phyloP scores from a whole-genome alignment of 306 rosid genomes.

The Glycine tomentella region DNA sequence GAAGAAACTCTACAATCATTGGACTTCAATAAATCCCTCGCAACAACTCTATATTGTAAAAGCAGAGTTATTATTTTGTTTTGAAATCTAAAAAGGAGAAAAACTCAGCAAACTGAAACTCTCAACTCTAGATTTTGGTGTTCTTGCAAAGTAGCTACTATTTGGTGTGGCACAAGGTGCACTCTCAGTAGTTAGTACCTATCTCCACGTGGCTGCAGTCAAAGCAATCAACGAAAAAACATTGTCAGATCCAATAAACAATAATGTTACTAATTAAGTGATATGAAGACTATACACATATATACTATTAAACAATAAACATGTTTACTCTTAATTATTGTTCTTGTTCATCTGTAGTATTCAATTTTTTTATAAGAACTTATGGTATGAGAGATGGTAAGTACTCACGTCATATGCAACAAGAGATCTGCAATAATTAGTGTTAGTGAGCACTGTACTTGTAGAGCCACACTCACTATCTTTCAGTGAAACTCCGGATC shows the following conservation, averaged over 20 bases:
- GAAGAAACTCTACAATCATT: constrained; percentile 44
- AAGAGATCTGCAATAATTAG: constrained; percentile 76
- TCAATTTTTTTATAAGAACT: background rate
- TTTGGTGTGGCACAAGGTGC: constrained; percentile 37
- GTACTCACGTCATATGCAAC: constrained; percentile 74
- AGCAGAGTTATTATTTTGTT: constrained; percentile 32
- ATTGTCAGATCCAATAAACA: constrained; percentile 29
- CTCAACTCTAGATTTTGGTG: constrained; percentile 31
- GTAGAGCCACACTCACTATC: constrained; percentile 92
- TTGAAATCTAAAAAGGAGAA: constrained; percentile 13
- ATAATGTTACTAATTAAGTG: background rate
- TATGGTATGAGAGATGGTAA: background rate
- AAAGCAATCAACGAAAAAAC: constrained; percentile 37
- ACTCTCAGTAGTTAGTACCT: constrained; percentile 58
- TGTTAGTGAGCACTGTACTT: constrained; percentile 72
- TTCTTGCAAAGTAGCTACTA: constrained; percentile 6
- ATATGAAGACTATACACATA: background rate
- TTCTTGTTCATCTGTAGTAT: constrained; percentile 10
- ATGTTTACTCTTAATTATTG: background rate
- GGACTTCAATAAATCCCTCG: constrained; percentile 42
- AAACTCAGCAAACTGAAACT: constrained; percentile 37
- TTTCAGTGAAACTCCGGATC: constrained; percentile 74
- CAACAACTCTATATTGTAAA: constrained; percentile 40
- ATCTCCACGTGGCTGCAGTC: constrained; percentile 70
- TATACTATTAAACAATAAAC: background rate